Conservation (phyloP, 2,329 filamentous ascomycete species). For the Calonectria leucothoes region DNA sequence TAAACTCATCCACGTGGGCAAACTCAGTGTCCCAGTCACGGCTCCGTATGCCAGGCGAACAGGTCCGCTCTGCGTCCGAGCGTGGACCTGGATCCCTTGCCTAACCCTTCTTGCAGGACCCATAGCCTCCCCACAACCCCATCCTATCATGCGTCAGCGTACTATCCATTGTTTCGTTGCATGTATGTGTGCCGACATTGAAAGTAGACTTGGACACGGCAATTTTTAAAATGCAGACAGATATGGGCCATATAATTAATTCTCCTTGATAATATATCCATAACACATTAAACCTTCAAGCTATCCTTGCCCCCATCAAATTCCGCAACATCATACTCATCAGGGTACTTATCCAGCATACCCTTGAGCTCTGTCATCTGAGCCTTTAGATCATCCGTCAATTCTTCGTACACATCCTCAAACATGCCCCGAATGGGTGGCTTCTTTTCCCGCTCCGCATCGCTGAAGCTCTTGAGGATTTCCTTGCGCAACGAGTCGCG, state of each 20-base stretch:
- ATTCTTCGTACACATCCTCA: constrained; percentile 87
- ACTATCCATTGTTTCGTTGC: not conserved
- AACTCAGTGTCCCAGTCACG: not conserved
- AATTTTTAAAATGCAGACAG: not conserved
- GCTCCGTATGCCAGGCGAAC: not conserved
- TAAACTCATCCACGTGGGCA: not conserved
- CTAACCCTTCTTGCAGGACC: not conserved
- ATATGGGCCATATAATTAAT: not conserved
- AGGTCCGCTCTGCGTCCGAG: constrained; percentile 7
- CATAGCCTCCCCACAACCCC: not conserved
- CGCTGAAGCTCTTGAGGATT: constrained; percentile 84
- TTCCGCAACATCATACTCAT: constrained; percentile 87
- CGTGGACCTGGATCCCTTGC: constrained; percentile 12
- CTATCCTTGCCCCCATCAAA: constrained; percentile 80
- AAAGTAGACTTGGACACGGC: not conserved
- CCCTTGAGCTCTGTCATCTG: constrained; percentile 80
- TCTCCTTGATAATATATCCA: not conserved
- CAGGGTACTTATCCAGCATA: constrained; percentile 87
- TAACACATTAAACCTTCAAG: constrained; percentile 54
- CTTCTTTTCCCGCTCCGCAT: constrained; percentile 85
- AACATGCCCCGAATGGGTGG: constrained; percentile 80
- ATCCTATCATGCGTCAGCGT: not conserved
- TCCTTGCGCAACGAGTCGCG: constrained; percentile 76
- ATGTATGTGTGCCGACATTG: not conserved
- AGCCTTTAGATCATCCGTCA: constrained; percentile 80